Percentiles rank a stretch among this genome's conserved stretches.
These are phyloP conservation scores for Penicillium rolfsii DNA, from an alignment of 2,329 filamentous ascomycete species.

Conservation along the genomic window DNA sequence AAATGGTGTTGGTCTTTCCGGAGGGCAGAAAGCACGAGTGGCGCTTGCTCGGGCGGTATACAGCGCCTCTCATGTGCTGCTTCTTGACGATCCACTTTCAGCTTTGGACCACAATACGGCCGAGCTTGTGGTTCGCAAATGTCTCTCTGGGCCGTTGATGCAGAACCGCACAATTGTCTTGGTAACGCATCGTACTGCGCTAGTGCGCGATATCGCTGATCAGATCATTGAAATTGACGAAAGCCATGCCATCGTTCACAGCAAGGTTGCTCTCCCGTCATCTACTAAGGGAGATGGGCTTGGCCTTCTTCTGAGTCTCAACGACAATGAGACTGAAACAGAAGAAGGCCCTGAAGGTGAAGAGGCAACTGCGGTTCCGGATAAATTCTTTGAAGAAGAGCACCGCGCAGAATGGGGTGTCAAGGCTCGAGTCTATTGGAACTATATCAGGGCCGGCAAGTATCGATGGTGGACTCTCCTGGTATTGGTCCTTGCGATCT, in stretches of 20 bases:
- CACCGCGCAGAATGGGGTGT: slow-evolving; percentile 74
- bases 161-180: slow-evolving; percentile 59
- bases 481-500: slow-evolving; percentile 64
- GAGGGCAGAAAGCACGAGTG: slow-evolving; percentile 63
- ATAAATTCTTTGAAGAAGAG: slow-evolving; percentile 81
- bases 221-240: slow-evolving; percentile 72
- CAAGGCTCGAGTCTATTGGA: slow-evolving; percentile 75
- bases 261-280: slow-evolving; percentile 52
- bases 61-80: slow-evolving; percentile 56
- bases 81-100: slow-evolving; percentile 64
- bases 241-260: slow-evolving; percentile 59
- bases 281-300: slow-evolving; percentile 43
- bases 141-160: slow-evolving; percentile 59
- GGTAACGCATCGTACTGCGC: slow-evolving; percentile 68
- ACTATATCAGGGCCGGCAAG: slow-evolving; percentile 80
- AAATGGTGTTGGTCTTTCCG: slow-evolving; percentile 64
- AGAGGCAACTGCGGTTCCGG: slow-evolving; percentile 60
- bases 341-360: slow-evolving; percentile 45
- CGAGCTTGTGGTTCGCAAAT: slow-evolving; percentile 61
- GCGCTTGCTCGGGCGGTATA: slow-evolving; percentile 65
- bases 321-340: slow-evolving; percentile 22
- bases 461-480: slow-evolving; percentile 72
- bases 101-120: slow-evolving; percentile 68
- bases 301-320: slow-evolving; percentile 22
- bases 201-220: slow-evolving; percentile 72